Percentiles rank a stretch among this genome's conserved stretches.
phyloP scores from a whole-genome alignment of 257 asterid genomes.

The Scutellaria galericulata region DNA sequence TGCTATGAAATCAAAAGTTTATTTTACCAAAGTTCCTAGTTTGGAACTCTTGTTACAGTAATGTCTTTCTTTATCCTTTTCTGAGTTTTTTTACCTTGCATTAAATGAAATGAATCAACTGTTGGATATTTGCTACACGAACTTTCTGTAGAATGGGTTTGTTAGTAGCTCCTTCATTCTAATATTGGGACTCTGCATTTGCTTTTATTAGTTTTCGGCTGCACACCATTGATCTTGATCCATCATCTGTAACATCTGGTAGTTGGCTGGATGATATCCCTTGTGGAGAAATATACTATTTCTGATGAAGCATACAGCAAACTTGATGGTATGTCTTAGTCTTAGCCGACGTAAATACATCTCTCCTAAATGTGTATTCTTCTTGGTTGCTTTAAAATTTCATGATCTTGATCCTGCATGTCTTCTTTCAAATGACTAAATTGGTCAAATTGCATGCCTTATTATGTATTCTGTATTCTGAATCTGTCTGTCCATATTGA shows the following conservation, averaged over 20 bases:
- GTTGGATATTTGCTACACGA: neutral
- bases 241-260: slow-evolving; percentile 91
- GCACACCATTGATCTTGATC: slow-evolving; percentile 87
- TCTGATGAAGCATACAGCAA: slow-evolving; percentile 91
- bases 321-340: slow-evolving; percentile 65
- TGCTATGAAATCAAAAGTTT: neutral
- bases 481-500: slow-evolving; percentile 7
- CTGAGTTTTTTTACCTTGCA: neutral
- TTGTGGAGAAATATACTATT: slow-evolving; percentile 91
- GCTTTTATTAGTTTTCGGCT: slow-evolving; percentile 63
- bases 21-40: neutral
- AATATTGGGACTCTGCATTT: slow-evolving; percentile 25
- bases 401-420: slow-evolving; percentile 23
- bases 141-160: neutral
- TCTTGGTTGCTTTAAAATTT: slow-evolving; percentile 16
- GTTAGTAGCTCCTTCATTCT: slow-evolving; percentile 19
- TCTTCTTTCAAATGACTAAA: slow-evolving; percentile 10
- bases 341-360: neutral
- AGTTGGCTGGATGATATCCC: slow-evolving; percentile 98
- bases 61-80: slow-evolving; percentile 11
- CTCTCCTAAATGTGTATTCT: neutral
- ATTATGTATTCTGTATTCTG: slow-evolving; percentile 17
- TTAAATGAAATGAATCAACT: neutral
- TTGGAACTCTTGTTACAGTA: neutral
- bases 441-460: slow-evolving; percentile 7